Conservation (phyloP, 768 basidiomycete genomes). For the Boletus eberwhitei region DNA sequence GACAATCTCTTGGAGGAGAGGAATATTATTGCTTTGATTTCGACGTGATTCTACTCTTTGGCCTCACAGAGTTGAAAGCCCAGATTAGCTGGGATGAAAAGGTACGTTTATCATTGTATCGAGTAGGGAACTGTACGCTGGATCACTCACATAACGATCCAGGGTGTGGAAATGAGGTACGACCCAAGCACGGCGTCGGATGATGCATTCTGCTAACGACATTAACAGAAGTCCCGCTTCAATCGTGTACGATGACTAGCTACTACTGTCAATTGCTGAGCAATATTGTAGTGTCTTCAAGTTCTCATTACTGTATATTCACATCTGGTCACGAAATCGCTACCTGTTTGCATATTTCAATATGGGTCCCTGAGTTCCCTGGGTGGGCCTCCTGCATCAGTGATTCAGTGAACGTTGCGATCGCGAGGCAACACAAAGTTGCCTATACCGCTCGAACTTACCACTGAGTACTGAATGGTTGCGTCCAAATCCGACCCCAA, state of each 20-base stretch:
- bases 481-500: no score
- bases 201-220: background rate
- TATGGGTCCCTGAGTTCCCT: background rate
- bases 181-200: background rate
- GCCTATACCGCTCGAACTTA: no score
- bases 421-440: background rate
- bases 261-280: background rate
- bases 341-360: background rate
- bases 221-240: slow-evolving; percentile 18
- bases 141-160: background rate
- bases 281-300: background rate
- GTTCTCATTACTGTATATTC: background rate
- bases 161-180: slow-evolving; percentile 21
- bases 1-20: background rate
- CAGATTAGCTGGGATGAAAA: slow-evolving; percentile 41
- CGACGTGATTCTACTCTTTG: slow-evolving; percentile 39
- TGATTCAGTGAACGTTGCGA: background rate
- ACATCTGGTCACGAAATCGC: background rate
- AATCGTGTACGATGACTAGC: slow-evolving; percentile 19
- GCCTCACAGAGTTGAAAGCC: slow-evolving; percentile 44
- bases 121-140: no score
- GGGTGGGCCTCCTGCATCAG: background rate
- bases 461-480: no score
- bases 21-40: slow-evolving; percentile 21
- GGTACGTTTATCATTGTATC: background rate